Conservation (phyloP, 2,329 filamentous ascomycete species). For the Fusarium nelsonii region DNA sequence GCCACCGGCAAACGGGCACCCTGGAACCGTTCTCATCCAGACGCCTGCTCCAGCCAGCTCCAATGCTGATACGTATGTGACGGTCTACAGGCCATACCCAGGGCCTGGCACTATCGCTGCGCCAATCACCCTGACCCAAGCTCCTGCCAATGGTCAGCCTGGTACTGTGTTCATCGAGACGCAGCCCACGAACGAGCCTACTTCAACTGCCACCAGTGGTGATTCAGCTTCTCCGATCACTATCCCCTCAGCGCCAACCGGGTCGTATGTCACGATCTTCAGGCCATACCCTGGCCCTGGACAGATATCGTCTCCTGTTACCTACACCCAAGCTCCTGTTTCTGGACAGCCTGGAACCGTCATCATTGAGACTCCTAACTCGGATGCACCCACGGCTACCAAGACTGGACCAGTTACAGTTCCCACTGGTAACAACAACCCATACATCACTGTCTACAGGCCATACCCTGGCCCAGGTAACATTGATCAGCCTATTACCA, state of each 20-base stretch:
- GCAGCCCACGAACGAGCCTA: constrained; percentile 11
- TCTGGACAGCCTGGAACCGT: constrained; percentile 31
- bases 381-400: constrained; percentile 25
- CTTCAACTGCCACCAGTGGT: not conserved
- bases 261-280: constrained; percentile 33
- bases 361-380: constrained; percentile 35
- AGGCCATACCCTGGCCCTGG: constrained; percentile 32
- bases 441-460: constrained; percentile 34
- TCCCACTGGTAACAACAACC: constrained; percentile 19
- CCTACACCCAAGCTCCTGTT: constrained; percentile 26
- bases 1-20: constrained; percentile 22
- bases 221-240: constrained; percentile 10
- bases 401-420: constrained; percentile 26
- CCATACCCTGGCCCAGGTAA: constrained; percentile 37
- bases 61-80: constrained; percentile 29
- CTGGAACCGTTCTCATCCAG: constrained; percentile 34
- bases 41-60: constrained; percentile 31
- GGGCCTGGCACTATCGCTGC: constrained; percentile 33
- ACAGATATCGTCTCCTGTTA: constrained; percentile 24
- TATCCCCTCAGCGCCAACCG: constrained; percentile 29
- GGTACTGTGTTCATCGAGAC: constrained; percentile 39
- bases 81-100: constrained; percentile 35
- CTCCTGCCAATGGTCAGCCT: constrained; percentile 33
- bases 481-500: constrained; percentile 33
- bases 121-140: constrained; percentile 34